Evolutionary conservation across 805 yeast genomes (phyloP), one percentile per base, ranked within the genome.

Genomic region (Candida argentea): DNA sequence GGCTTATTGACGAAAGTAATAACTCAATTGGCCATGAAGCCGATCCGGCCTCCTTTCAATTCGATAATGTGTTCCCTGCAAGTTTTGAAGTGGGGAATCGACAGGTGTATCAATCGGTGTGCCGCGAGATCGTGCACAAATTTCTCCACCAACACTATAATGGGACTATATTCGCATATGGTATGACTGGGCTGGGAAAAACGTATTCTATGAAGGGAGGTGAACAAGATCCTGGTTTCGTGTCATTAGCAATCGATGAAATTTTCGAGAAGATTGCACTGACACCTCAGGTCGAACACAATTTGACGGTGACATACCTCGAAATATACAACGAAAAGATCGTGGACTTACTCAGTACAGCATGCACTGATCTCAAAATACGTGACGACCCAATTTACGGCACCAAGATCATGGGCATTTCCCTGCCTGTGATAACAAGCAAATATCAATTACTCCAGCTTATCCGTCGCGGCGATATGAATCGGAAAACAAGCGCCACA

Each of bases 151-250:
- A 75, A 10, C 95, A 95, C 0, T 87, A 57, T 50, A 85, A 85
- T 44, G 87, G 87, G 10, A 86, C 95, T 0, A 73, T 87, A 1
- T 85, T 89, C 50, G 96, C 97, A 0, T 85, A 85, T 44, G 95
- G 95, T 20, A 82, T 82, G 85, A 85, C 95, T 0, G 95, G 95
- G 0, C 79, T 93, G 1, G 95, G 95, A 7, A 85, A 85, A 51
- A 85, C 95, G 0, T 76, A 70, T 46, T 72, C 94, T 2, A 85
- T 85, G 94, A 77, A 76, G 37, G 95, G 94, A 17, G 59, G 65
- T 16, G 61, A 52, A 2, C 36, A 40, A 4, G 77, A 75, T 36
- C 75, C 77, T 0, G 94, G 95, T 4, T 63, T 85, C 27, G 79
- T 86, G 24, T 74, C 78, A 22, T 56, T 74, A 21, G 76, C 89